These are phyloP conservation scores for Ogataea populi-albae DNA, from an alignment of 805 yeast species.

Conservation along the genomic window DNA sequence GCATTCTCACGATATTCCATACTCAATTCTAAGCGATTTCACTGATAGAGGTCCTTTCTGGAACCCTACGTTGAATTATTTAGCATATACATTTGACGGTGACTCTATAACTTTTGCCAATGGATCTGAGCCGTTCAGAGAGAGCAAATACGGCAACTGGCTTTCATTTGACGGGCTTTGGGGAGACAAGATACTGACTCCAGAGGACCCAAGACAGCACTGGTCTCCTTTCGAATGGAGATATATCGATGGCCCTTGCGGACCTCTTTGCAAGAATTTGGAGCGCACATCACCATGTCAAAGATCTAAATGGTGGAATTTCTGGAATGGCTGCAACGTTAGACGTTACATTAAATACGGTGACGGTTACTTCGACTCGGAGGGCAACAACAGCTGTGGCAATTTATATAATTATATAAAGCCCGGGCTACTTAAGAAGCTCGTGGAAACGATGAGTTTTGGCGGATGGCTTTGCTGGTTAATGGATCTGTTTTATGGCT, in stretches of 20 bases:
- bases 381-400: constrained; percentile 79
- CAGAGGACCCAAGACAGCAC: constrained; percentile 73
- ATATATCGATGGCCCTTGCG: constrained; percentile 89
- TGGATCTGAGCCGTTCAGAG: constrained; percentile 50
- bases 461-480: constrained; percentile 46
- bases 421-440: constrained; percentile 27
- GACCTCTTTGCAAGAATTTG: constrained; percentile 81
- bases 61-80: constrained; percentile 83
- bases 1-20: constrained; percentile 93
- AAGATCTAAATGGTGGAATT: constrained; percentile 88
- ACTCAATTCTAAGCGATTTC: constrained; percentile 84
- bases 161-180: constrained; percentile 76
- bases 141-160: constrained; percentile 66
- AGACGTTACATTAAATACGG: constrained; percentile 75
- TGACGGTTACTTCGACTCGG: constrained; percentile 76
- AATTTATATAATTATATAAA: constrained; percentile 24
- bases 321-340: constrained; percentile 78
- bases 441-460: constrained; percentile 38
- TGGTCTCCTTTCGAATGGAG: constrained; percentile 89
- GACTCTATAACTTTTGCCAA: constrained; percentile 42
- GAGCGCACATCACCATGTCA: constrained; percentile 73
- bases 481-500: constrained; percentile 40
- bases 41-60: constrained; percentile 94
- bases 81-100: constrained; percentile 81
- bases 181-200: constrained; percentile 78